phyloP scores from a whole-genome alignment of 2,329 filamentous ascomycete genomes.

The Fusarium hainanense region DNA sequence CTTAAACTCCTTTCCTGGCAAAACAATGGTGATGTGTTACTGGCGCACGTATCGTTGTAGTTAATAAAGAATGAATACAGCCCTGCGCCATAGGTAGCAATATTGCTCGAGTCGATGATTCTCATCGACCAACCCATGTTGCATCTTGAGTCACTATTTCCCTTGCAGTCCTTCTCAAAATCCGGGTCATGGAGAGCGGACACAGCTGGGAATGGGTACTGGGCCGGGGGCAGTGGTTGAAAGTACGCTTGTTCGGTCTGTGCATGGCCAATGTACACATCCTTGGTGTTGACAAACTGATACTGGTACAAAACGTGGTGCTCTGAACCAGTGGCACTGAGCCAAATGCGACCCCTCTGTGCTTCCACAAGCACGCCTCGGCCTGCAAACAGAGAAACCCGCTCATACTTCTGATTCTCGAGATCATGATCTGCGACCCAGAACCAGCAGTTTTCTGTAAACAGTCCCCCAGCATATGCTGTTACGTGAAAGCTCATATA shows the following conservation, averaged over 20 bases:
- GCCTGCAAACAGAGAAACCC: constrained; percentile 64
- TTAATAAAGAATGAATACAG: constrained; percentile 77
- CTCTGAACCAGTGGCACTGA: constrained; percentile 73
- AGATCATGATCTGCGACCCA: constrained; percentile 66
- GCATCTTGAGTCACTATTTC: constrained; percentile 61
- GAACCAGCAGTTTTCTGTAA: constrained; percentile 59
- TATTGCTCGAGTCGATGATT: constrained; percentile 64
- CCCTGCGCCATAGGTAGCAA: constrained; percentile 71
- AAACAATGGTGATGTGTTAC: constrained; percentile 52
- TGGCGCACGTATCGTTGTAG: constrained; percentile 64
- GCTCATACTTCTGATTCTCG: constrained; percentile 60
- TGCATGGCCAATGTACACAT: constrained; percentile 72
- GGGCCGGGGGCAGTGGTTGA: constrained; percentile 71
- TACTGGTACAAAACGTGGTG: constrained; percentile 77
- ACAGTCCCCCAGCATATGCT: constrained; percentile 51
- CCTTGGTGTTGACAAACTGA: constrained; percentile 68
- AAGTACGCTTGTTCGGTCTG: constrained; percentile 80
- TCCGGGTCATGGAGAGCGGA: constrained; percentile 48
- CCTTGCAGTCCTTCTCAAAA: constrained; percentile 41
- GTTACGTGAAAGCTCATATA: constrained; percentile 59
- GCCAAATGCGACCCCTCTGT: constrained; percentile 60
- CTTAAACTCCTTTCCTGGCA: constrained; percentile 61
- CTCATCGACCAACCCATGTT: constrained; percentile 74
- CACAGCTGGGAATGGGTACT: constrained; percentile 64
- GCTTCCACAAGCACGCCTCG: constrained; percentile 62